Base-by-base conservation (phyloP, 129 eudicot species). In the Escallonia herrerae region DNA sequence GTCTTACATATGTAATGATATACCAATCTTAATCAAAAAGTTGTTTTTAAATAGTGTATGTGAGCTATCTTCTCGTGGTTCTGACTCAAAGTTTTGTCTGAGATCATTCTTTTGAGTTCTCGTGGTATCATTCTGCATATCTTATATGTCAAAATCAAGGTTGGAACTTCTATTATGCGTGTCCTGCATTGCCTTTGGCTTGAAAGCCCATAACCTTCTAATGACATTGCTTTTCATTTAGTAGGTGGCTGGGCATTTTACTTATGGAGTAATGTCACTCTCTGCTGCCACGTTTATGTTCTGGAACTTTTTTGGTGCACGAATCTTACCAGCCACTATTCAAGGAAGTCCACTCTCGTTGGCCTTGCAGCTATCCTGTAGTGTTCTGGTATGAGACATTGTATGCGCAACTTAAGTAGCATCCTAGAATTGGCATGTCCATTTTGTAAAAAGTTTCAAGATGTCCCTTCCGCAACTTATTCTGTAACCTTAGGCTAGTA, bases 361-460 rank as follows among this genome's bases (percentile, higher is more conserved):
- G 83, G 99, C 99, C 8, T 77, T 94, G 79, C 99, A 94, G 77
- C 99, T 94, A 74, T 94, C 99, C n/a, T 94, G 99, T 68, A 94
- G 97, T 69, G 99, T 94, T 76, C 82, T 94, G 95, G 99, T 90
- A 86, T 63, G 58, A 9, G 43, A 48, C 15, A 40, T 61, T 37
- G 39, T 65, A 46, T 52, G 11, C n/a, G 55, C 13, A 58, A 70
- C 43, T 37, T 9, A 6, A 3, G 42, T 45, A 13, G 15, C 38
- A 69, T 65, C 38, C 58, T 42, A 63, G 56, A 58, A 48, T 56
- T 64, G 14, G 39, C 71, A 46, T 47, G 55, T 15, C 72, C 46
- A 50, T 53, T 13, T 22, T 22, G 33, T 8, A 13, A n/a, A 15
- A 50, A 62, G 64, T 55, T 51, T 51, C 45, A 38, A 53, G 40